Conservation (phyloP, 2,329 filamentous ascomycete species). For the Colletotrichum abscissum region DNA sequence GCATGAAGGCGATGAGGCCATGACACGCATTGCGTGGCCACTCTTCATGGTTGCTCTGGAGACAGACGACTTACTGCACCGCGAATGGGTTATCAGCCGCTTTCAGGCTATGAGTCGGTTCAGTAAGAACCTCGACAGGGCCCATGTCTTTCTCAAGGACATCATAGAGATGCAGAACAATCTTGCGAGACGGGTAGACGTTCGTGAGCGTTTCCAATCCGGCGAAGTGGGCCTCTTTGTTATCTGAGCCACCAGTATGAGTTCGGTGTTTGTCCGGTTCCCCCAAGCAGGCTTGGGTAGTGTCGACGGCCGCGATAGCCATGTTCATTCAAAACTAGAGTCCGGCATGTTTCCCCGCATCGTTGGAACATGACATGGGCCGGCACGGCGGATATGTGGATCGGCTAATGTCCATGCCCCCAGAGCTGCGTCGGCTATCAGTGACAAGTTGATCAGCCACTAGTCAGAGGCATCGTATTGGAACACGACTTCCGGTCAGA, state of each 20-base stretch:
- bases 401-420: slow-evolving; percentile 6
- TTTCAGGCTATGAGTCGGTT: slow-evolving; percentile 44
- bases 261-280: neutral
- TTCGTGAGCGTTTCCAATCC: slow-evolving; percentile 36
- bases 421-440: slow-evolving; percentile 8
- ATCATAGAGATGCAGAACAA: slow-evolving; percentile 38
- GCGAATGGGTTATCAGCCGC: slow-evolving; percentile 46
- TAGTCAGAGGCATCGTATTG: neutral
- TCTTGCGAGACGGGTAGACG: slow-evolving; percentile 31
- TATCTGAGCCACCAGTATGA: slow-evolving; percentile 29
- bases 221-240: slow-evolving; percentile 37
- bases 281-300: neutral
- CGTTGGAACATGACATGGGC: neutral
- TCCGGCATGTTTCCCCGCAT: slow-evolving; percentile 3
- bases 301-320: neutral
- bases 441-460: neutral
- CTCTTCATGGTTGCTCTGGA: slow-evolving; percentile 49
- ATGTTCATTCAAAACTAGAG: neutral
- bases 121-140: slow-evolving; percentile 47
- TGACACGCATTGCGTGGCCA: slow-evolving; percentile 47
- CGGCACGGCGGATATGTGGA: neutral
- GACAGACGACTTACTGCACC: slow-evolving; percentile 46
- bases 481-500: neutral
- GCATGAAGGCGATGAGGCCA: slow-evolving; percentile 45
- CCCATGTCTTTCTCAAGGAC: slow-evolving; percentile 41